Percentiles rank a stretch among this genome's conserved stretches.
Conservation (phyloP, 2,329 filamentous ascomycete genomes). For the Hypoxylon sp. region DNA sequence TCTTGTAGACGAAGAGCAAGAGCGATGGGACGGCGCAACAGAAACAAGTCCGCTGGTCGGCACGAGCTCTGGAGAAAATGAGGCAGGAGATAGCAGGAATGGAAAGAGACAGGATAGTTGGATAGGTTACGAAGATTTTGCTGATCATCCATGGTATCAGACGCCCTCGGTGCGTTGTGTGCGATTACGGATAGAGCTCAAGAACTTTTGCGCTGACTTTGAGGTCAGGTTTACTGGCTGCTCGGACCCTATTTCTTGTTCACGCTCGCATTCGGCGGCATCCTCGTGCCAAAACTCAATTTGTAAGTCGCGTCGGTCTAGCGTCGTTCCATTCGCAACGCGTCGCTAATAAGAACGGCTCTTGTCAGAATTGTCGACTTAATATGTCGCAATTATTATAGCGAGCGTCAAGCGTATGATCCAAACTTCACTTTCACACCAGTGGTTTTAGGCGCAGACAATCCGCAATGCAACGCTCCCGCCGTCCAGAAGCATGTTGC, state of each 20-base stretch:
- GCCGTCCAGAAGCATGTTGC: conserved; percentile 84
- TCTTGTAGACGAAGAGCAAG: conserved; percentile 50
- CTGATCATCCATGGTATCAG: conserved; percentile 73
- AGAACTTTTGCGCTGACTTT: conserved; percentile 48
- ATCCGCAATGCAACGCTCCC: conserved; percentile 84
- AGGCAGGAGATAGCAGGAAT: conserved; percentile 39
- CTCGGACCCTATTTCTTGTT: conserved; percentile 85
- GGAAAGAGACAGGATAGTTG: conserved; percentile 57
- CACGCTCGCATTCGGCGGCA: conserved; percentile 87
- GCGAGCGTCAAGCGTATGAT: conserved; percentile 72
- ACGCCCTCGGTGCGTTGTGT: conserved; percentile 70
- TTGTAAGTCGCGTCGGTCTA: conserved; percentile 64
- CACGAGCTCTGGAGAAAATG: conserved; percentile 47
- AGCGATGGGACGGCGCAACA: conserved; percentile 42
- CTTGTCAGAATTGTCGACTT: conserved; percentile 77
- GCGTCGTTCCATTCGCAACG: conserved; percentile 6
- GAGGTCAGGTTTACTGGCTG: conserved; percentile 81
- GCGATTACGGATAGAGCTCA: conserved; percentile 8
- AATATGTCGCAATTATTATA: conserved; percentile 86
- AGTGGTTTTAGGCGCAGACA: conserved; percentile 76
- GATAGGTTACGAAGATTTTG: conserved; percentile 71
- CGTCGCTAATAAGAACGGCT: conserved; percentile 32
- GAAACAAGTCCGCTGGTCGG: conserved; percentile 61
- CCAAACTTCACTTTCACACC: conserved; percentile 74
- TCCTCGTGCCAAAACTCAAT: conserved; percentile 89